These are phyloP conservation scores for Metarhizium robertsii DNA, from an alignment of 2,329 filamentous ascomycete species.

Conservation along the genomic window DNA sequence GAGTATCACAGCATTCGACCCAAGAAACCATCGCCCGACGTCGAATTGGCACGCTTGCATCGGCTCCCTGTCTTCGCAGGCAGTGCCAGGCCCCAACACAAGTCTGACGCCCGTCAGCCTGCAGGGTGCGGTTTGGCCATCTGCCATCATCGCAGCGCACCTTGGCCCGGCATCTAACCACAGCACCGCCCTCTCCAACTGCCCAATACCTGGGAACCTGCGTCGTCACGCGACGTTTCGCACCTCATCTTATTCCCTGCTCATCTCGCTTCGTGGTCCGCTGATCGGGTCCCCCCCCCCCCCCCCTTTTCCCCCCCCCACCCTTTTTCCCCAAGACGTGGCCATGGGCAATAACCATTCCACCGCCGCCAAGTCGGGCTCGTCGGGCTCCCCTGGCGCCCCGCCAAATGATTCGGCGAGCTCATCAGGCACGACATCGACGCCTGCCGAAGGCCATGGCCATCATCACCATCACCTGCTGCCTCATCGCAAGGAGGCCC, in stretches of 20 bases:
- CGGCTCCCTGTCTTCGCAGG: not conserved
- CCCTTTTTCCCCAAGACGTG: too few species aligned
- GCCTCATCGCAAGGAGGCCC: conserved; percentile 25
- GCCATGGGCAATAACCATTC: conserved; percentile 30
- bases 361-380: conserved; percentile 26
- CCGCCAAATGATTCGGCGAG: conserved; percentile 14
- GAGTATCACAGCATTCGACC: not conserved
- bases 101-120: not conserved
- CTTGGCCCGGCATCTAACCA: not conserved
- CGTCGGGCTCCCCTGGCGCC: conserved; percentile 17
- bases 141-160: not conserved
- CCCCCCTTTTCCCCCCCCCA: too few species aligned
- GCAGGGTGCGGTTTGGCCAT: not conserved
- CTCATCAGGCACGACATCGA: conserved; percentile 8
- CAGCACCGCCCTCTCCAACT: not conserved
- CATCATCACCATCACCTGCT: conserved; percentile 12
- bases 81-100: not conserved
- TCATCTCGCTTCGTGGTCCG: not conserved
- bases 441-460: conserved; percentile 1
- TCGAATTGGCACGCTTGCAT: not conserved
- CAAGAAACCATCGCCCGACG: not conserved
- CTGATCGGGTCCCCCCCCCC: not conserved
- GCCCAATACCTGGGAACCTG: not conserved
- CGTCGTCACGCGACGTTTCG: conserved; percentile 4
- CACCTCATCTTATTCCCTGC: not conserved